A percentile compares a stretch with the other conserved stretches of the same genome.
Conservation (phyloP, 495 filamentous ascomycete species). For the Penicillium subrubescens region DNA sequence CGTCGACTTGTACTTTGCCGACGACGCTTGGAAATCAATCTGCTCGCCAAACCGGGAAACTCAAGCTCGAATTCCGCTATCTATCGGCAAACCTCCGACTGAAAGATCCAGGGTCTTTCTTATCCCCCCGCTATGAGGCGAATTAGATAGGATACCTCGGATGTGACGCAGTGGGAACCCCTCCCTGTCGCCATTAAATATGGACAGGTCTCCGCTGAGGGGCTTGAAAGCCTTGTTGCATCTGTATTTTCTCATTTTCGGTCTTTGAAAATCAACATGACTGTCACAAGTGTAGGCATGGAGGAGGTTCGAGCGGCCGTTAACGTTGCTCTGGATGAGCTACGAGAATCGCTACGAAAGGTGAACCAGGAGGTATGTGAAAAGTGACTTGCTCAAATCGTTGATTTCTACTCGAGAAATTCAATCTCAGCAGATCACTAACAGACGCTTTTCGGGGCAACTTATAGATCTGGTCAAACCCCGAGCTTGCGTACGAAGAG, state of each 20-base stretch:
- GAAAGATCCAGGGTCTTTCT: not conserved
- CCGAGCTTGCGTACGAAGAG: slow-evolving; percentile 61
- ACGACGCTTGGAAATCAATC: not conserved
- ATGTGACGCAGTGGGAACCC: slow-evolving; percentile 1
- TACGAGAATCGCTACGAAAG: slow-evolving; percentile 32
- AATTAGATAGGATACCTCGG: slow-evolving; percentile 13
- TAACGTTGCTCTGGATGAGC: slow-evolving; percentile 26
- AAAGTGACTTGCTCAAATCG: not conserved
- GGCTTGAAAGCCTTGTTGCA: not conserved
- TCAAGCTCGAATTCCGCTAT: slow-evolving; percentile 7
- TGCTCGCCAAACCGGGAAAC: slow-evolving; percentile 14
- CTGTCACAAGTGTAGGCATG: slow-evolving; percentile 18
- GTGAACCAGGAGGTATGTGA: slow-evolving; percentile 30
- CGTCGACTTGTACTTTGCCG: slow-evolving; percentile 8
- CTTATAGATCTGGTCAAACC: slow-evolving; percentile 60
- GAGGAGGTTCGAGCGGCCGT: slow-evolving; percentile 33
- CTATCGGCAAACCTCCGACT: slow-evolving; percentile 10
- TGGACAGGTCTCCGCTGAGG: not conserved
- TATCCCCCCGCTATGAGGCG: not conserved
- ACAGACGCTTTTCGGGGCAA: not conserved
- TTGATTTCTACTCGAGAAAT: too few relatives aligned
- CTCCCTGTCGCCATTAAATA: not conserved
- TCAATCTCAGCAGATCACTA: not conserved
- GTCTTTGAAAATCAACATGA: slow-evolving; percentile 11
- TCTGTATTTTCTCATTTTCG: not conserved